Evolutionary conservation across 345 rosid species (phyloP).

Genomic region (Ricinus communis): DNA sequence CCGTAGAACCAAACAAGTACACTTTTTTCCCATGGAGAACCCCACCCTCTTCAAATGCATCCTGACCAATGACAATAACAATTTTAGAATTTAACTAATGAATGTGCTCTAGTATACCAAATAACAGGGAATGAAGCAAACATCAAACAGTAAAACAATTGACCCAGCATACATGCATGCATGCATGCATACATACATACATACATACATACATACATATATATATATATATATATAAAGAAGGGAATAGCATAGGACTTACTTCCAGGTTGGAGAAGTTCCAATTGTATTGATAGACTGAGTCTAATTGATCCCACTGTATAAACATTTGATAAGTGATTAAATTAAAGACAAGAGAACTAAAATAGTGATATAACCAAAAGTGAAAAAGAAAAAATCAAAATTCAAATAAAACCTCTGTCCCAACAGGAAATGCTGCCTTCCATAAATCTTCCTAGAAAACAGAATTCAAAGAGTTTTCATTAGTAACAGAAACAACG

Average conservation of each 20-base stretch:
- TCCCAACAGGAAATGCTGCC: constrained; percentile 82
- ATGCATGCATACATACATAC: too few relatives aligned
- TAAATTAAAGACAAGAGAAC: neutral
- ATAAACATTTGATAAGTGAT: constrained; percentile 20
- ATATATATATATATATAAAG: too few relatives aligned
- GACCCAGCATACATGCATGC: too few relatives aligned
- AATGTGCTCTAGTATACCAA: neutral
- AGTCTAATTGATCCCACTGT: constrained; percentile 95
- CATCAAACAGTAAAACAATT: constrained; percentile 7
- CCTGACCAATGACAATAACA: constrained; percentile 36
- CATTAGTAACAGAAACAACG: constrained; percentile 6
- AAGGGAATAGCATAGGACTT: constrained; percentile 31
- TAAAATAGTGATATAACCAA: too few relatives aligned
- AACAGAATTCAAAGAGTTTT: constrained; percentile 12
- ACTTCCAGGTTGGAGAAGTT: constrained; percentile 87
- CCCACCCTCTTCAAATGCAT: constrained; percentile 91
- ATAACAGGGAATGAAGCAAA: neutral
- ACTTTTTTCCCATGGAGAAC: constrained; percentile 68
- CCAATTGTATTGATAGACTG: constrained; percentile 71
- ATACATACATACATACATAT: too few relatives aligned
- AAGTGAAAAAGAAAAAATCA: neutral
- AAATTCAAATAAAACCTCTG: constrained; percentile 59
- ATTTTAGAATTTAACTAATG: constrained; percentile 15
- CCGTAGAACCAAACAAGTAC: constrained; percentile 83
- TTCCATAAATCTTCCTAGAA: constrained; percentile 90